Conservation (phyloP, 768 basidiomycete species). For the Boletus subcaerulescens region DNA sequence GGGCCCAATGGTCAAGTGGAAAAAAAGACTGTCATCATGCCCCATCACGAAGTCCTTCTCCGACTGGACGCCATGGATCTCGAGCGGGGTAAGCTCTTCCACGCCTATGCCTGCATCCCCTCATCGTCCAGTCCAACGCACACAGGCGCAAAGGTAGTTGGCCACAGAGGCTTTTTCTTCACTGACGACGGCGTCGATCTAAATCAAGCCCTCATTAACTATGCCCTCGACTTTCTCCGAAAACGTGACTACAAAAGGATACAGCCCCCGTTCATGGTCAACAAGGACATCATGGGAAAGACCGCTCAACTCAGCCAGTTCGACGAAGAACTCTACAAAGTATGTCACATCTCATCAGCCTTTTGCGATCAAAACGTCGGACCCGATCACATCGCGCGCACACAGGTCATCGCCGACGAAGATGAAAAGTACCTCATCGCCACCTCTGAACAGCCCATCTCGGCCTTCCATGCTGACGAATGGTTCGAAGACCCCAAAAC, state of each 20-base stretch:
- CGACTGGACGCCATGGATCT: constrained; percentile 95
- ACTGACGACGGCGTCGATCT: constrained; percentile 95
- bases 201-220: constrained; percentile 93
- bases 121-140: constrained; percentile 7
- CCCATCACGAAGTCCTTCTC: constrained; percentile 97
- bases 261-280: constrained; percentile 98
- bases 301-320: constrained; percentile 98
- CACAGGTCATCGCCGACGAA: constrained; percentile 77
- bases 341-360: constrained; percentile 24
- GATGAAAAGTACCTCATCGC: constrained; percentile 99
- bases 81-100: constrained; percentile 67
- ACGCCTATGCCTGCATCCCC: not conserved
- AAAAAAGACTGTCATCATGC: constrained; percentile 73
- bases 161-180: constrained; percentile 96
- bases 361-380: not conserved
- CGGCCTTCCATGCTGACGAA: constrained; percentile 91
- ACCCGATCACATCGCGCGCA: not conserved
- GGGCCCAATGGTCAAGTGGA: constrained; percentile 71
- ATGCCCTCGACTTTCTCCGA: constrained; percentile 91
- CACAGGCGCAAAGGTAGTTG: constrained; percentile 86
- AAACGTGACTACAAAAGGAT: constrained; percentile 86
- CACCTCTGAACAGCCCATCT: constrained; percentile 98
- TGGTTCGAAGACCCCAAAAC: constrained; percentile 94
- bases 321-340: constrained; percentile 98
- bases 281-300: constrained; percentile 95